These are phyloP conservation scores for Clonostachys chloroleuca DNA, from an alignment of 2,329 filamentous ascomycete species.

Conservation along the genomic window DNA sequence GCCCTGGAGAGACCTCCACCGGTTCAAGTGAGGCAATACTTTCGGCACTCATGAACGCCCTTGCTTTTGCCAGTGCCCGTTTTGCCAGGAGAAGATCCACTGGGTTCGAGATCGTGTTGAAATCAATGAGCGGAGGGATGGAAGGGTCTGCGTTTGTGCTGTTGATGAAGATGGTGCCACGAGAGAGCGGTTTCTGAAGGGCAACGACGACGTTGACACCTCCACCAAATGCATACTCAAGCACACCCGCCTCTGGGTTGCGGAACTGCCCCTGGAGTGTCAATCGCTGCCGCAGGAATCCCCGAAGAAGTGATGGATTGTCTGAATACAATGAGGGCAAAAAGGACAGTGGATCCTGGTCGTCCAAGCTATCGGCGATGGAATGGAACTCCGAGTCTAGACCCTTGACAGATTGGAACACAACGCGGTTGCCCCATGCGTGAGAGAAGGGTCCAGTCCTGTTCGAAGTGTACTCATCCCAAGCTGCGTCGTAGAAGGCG, in stretches of 20 bases:
- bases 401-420: constrained; percentile 10
- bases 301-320: constrained; percentile 6
- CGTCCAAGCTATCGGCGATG: constrained; percentile 3
- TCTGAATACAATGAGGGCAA: constrained; percentile 10
- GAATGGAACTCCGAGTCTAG: constrained; percentile 3
- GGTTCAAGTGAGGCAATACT: constrained; percentile 7
- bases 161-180: constrained; percentile 13
- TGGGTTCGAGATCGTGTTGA: constrained; percentile 11
- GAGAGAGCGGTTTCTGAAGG: constrained; percentile 12
- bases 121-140: constrained; percentile 10
- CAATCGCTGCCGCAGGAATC: constrained; percentile 6
- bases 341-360: constrained; percentile 8
- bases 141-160: constrained; percentile 10
- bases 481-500: constrained; percentile 11
- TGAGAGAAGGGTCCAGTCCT: constrained; percentile 15
- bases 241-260: constrained; percentile 7
- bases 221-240: constrained; percentile 12
- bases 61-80: constrained; percentile 8
- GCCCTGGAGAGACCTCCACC: constrained; percentile 12
- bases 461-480: constrained; percentile 11
- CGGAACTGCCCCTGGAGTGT: constrained; percentile 8
- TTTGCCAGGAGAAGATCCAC: constrained; percentile 8
- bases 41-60: constrained; percentile 10
- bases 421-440: constrained; percentile 10
- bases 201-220: constrained; percentile 5